These are phyloP conservation scores for Pleurotus citrinopileatus DNA, from an alignment of 768 basidiomycete genomes.

Conservation along the genomic window DNA sequence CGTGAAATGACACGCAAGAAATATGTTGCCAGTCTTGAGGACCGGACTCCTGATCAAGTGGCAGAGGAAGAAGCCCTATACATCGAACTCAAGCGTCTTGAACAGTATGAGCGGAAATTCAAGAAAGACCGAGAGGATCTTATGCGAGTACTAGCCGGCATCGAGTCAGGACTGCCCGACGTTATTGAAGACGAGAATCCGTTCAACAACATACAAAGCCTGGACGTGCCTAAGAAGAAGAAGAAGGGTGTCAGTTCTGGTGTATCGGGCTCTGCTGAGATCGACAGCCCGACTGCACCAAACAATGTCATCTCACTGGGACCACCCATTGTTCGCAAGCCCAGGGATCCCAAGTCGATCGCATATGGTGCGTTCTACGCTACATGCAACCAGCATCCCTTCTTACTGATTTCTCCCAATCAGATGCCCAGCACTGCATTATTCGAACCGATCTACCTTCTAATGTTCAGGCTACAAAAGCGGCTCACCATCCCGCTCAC, in stretches of 20 bases:
- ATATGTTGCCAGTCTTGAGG: slow-evolving; percentile 84
- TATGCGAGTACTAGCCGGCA: slow-evolving; percentile 76
- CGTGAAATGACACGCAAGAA: slow-evolving; percentile 87
- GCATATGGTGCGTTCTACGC: slow-evolving; percentile 46
- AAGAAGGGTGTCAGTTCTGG: slow-evolving; percentile 30
- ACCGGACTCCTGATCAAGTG: slow-evolving; percentile 84
- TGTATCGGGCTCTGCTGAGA: slow-evolving; percentile 25
- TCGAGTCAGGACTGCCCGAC: slow-evolving; percentile 83
- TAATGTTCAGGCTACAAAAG: slow-evolving; percentile 61
- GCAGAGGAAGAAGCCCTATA: slow-evolving; percentile 95
- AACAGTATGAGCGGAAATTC: slow-evolving; percentile 88
- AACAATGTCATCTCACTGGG: slow-evolving; percentile 26
- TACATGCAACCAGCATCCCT: neutral
- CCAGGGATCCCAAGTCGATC: slow-evolving; percentile 53
- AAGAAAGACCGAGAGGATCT: slow-evolving; percentile 87
- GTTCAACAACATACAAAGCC: slow-evolving; percentile 24
- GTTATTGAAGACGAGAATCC: slow-evolving; percentile 61
- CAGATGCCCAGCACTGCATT: slow-evolving; percentile 75
- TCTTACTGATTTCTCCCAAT: slow-evolving; percentile 14
- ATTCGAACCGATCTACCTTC: slow-evolving; percentile 56
- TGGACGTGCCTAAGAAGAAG: slow-evolving; percentile 62
- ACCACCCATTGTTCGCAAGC: slow-evolving; percentile 35
- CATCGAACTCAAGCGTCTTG: slow-evolving; percentile 90
- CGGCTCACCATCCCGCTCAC: slow-evolving; percentile 74
- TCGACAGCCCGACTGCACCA: slow-evolving; percentile 51